A percentile compares a stretch with the other conserved stretches of the same genome.
Conservation (phyloP, 768 basidiomycete genomes). For the Boletus reticulatus region DNA sequence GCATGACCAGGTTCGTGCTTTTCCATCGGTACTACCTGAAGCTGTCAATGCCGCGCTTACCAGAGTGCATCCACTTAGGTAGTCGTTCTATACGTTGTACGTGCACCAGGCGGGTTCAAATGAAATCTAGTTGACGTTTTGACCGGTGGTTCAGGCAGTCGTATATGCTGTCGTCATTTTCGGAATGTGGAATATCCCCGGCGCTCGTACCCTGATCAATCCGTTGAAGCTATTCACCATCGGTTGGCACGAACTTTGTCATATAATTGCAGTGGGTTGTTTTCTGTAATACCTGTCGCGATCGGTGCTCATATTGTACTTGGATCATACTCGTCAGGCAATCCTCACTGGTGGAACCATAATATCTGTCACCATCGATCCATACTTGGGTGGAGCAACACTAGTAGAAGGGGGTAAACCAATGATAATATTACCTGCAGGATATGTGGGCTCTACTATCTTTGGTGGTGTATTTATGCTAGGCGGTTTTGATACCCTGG, state of each 20-base stretch:
- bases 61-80: constrained; percentile 42
- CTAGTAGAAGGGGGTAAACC: constrained; percentile 77
- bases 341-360: constrained; percentile 79
- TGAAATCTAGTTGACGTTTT: constrained; percentile 6
- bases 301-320: constrained; percentile 4
- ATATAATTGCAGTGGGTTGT: constrained; percentile 66
- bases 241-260: constrained; percentile 87
- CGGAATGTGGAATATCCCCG: constrained; percentile 85
- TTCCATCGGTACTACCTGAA: constrained; percentile 15
- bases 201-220: constrained; percentile 73
- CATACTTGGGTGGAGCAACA: constrained; percentile 61
- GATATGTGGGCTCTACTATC: constrained; percentile 80
- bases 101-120: constrained; percentile 30
- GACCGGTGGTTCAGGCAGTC: constrained; percentile 52
- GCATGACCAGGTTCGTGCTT: constrained; percentile 62
- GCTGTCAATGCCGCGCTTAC: constrained; percentile 22
- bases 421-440: constrained; percentile 68
- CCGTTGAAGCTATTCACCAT: constrained; percentile 87
- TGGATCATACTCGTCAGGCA: constrained; percentile 43
- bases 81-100: constrained; percentile 73
- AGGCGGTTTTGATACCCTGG: constrained; percentile 84
- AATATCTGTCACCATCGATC: constrained; percentile 79
- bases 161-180: constrained; percentile 86
- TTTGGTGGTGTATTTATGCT: constrained; percentile 82
- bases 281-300: constrained; percentile 1